These are phyloP conservation scores for Boletus huronensis DNA, from an alignment of 768 basidiomycete species.

Conservation along the genomic window DNA sequence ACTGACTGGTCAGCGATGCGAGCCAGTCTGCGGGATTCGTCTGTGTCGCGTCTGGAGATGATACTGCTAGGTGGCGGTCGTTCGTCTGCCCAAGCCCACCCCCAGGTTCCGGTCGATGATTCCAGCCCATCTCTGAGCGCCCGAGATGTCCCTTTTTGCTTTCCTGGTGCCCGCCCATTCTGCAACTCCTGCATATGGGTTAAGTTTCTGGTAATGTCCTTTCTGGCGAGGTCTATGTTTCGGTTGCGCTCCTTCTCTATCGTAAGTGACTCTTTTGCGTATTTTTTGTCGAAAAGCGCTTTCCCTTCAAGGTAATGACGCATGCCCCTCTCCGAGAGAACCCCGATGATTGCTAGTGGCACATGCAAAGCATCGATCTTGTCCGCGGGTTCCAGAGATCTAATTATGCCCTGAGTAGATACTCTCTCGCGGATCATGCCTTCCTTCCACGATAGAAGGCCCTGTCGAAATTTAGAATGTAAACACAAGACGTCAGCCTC, in stretches of 20 bases:
- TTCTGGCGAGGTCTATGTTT: constrained; percentile 60
- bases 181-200: constrained; percentile 37
- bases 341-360: constrained; percentile 64
- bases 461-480: constrained; percentile 23
- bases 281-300: constrained; percentile 63
- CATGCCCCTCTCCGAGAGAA: constrained; percentile 68
- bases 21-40: constrained; percentile 70
- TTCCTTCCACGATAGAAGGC: constrained; percentile 38
- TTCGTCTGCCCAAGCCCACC: constrained; percentile 86
- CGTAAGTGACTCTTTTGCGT: constrained; percentile 47
- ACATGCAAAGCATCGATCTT: constrained; percentile 67
- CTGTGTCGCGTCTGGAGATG: constrained; percentile 83
- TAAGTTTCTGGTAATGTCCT: constrained; percentile 57
- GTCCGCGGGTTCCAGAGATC: constrained; percentile 69
- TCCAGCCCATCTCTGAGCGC: constrained; percentile 32
- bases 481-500: constrained; percentile 1
- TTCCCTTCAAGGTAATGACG: constrained; percentile 73
- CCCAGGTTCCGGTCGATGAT: constrained; percentile 56
- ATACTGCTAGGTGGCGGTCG: constrained; percentile 90
- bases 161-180: constrained; percentile 18
- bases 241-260: constrained; percentile 67
- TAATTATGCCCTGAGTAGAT: constrained; percentile 75
- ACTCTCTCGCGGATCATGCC: constrained; percentile 92
- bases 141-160: constrained; percentile 18
- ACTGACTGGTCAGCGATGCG: constrained; percentile 68